These are phyloP conservation scores for Monilinia aucupariae DNA, from an alignment of 2,329 filamentous ascomycete species.

Conservation along the genomic window DNA sequence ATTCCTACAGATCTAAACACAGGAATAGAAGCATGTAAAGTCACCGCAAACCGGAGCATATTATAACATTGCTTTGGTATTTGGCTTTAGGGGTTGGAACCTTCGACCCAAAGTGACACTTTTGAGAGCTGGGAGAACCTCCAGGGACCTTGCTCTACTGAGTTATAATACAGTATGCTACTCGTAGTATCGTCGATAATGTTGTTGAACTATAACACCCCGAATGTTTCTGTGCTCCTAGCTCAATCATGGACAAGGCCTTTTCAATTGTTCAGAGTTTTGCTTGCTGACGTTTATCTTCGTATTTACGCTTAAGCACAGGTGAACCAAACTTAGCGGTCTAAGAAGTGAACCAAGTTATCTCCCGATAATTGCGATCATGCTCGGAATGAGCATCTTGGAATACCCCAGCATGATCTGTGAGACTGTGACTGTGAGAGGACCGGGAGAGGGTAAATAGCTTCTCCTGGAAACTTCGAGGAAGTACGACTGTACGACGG, in stretches of 20 bases:
- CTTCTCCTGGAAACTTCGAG: constrained; percentile 2
- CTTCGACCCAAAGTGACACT: neutral
- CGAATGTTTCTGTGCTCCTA: neutral
- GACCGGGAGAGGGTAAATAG: constrained; percentile 9
- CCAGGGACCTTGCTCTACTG: neutral
- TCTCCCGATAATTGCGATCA: no score
- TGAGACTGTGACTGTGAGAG: neutral
- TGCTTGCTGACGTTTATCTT: neutral
- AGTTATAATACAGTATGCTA: neutral
- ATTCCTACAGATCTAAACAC: constrained; percentile 8
- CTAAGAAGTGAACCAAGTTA: neutral
- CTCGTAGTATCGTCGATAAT: neutral
- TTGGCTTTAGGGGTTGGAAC: constrained; percentile 10
- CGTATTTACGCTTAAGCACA: constrained; percentile 6
- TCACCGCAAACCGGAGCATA: constrained; percentile 2
- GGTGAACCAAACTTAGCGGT: neutral
- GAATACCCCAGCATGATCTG: neutral
- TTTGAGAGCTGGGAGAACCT: neutral
- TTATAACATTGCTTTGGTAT: neutral
- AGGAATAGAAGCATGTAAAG: neutral
- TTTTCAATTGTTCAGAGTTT: neutral
- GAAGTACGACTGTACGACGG: neutral
- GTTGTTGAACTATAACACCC: neutral
- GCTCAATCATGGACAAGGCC: neutral
- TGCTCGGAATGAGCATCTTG: neutral